Evolutionary conservation across 2,329 filamentous ascomycete species (phyloP).

Genomic region (Mycocentrospora acerina): DNA sequence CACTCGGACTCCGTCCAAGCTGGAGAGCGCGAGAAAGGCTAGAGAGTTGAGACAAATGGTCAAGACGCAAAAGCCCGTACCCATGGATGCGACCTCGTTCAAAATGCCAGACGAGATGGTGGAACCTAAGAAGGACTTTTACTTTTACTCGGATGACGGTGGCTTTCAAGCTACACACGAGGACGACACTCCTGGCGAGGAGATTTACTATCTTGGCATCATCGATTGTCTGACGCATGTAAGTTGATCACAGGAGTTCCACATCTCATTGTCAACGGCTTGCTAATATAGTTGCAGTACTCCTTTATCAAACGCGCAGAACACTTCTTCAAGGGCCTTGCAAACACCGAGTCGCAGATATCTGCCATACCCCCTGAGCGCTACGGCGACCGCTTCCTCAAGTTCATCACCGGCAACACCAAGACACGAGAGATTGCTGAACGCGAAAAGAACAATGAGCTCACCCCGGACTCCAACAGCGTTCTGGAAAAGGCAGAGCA

Average conservation of each 20-base stretch:
- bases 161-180: constrained; percentile 93
- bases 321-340: constrained; percentile 94
- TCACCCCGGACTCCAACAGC: constrained; percentile 42
- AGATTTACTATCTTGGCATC: constrained; percentile 97
- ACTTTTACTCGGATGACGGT: constrained; percentile 93
- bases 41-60: constrained; percentile 89
- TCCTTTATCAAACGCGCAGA: constrained; percentile 92
- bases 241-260: constrained; percentile 50
- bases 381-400: constrained; percentile 91
- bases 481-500: constrained; percentile 63
- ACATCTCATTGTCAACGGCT: not conserved
- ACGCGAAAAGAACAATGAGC: constrained; percentile 50
- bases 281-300: constrained; percentile 64
- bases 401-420: constrained; percentile 87
- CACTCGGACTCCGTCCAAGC: constrained; percentile 85
- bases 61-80: constrained; percentile 88
- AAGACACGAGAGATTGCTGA: constrained; percentile 85
- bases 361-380: constrained; percentile 87
- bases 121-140: constrained; percentile 66
- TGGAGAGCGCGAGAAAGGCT: constrained; percentile 89
- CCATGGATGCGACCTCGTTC: constrained; percentile 77
- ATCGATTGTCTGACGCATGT: constrained; percentile 98
- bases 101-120: constrained; percentile 87
- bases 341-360: constrained; percentile 79
- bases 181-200: constrained; percentile 78